phyloP scores from a whole-genome alignment of 352 stramenopile genomes.

The Halophytophthora batemanensis region DNA sequence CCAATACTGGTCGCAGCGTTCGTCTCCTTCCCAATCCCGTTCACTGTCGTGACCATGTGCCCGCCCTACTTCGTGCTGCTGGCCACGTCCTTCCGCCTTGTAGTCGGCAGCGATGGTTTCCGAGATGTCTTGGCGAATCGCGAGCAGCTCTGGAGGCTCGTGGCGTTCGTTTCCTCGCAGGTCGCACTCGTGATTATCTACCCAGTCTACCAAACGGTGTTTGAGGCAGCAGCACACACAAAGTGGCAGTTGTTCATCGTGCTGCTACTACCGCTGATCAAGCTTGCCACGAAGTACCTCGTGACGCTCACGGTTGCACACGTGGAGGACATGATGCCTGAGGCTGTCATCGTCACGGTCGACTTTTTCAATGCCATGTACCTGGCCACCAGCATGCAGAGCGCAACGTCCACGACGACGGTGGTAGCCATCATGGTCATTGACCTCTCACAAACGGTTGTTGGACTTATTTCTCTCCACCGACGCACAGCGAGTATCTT shows the following conservation, averaged over 20 bases:
- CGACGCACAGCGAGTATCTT: neutral
- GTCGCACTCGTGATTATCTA: constrained; percentile 17
- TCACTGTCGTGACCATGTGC: constrained; percentile 22
- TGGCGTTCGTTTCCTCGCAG: constrained; percentile 5
- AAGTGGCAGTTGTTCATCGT: constrained; percentile 6
- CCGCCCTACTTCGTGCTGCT: constrained; percentile 13
- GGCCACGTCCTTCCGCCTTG: constrained; percentile 3
- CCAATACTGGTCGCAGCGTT: constrained; percentile 2
- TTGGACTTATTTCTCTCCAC: constrained; percentile 2
- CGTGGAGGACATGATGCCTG: constrained; percentile 16
- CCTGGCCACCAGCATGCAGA: constrained; percentile 23
- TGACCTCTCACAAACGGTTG: constrained; percentile 7
- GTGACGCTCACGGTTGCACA: constrained; percentile 7
- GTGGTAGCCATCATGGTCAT: constrained; percentile 8
- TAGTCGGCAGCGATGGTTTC: neutral
- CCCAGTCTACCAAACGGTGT: constrained; percentile 11
- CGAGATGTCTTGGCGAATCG: neutral
- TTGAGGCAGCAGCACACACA: neutral
- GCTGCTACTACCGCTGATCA: constrained; percentile 16
- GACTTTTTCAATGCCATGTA: constrained; percentile 25
- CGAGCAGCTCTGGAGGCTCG: neutral
- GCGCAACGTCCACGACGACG: neutral
- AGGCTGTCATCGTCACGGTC: constrained; percentile 20
- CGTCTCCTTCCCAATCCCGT: constrained; percentile 16
- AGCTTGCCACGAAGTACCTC: constrained; percentile 15